These are phyloP conservation scores for Allantophomopsis lycopodina DNA, from an alignment of 2,329 filamentous ascomycete species.

Conservation along the genomic window DNA sequence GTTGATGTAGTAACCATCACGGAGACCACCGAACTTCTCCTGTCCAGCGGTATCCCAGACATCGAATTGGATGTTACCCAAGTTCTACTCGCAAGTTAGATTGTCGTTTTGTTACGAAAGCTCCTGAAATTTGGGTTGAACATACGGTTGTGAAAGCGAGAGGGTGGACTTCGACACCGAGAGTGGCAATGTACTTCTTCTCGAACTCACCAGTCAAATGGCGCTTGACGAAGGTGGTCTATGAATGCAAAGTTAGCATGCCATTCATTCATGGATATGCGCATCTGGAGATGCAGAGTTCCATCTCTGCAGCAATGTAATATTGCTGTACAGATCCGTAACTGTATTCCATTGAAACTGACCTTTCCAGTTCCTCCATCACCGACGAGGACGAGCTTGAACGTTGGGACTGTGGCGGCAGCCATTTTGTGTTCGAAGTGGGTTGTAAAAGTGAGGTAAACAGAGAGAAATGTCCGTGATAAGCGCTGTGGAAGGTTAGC, in stretches of 20 bases:
- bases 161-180: constrained; percentile 98
- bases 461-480: constrained; percentile 4
- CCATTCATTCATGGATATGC: no score
- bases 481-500: constrained; percentile 8
- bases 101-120: neutral
- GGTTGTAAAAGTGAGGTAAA: constrained; percentile 12
- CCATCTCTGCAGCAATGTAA: neutral
- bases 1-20: constrained; percentile 99
- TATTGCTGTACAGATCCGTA: neutral
- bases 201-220: constrained; percentile 99
- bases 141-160: constrained; percentile 95
- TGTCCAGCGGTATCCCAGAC: constrained; percentile 99
- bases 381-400: constrained; percentile 99
- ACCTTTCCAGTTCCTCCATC: constrained; percentile 99
- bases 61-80: constrained; percentile 93
- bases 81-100: constrained; percentile 47
- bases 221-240: constrained; percentile 99
- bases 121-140: constrained; percentile 12
- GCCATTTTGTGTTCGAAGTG: constrained; percentile 41
- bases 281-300: no score
- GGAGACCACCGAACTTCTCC: constrained; percentile 98
- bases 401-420: constrained; percentile 55
- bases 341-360: constrained; percentile 21
- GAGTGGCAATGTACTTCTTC: constrained; percentile 99
- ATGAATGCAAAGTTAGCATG: constrained; percentile 5